These are phyloP conservation scores for Shiraia sp. DNA, from an alignment of 2,329 filamentous ascomycete species.

Conservation along the genomic window DNA sequence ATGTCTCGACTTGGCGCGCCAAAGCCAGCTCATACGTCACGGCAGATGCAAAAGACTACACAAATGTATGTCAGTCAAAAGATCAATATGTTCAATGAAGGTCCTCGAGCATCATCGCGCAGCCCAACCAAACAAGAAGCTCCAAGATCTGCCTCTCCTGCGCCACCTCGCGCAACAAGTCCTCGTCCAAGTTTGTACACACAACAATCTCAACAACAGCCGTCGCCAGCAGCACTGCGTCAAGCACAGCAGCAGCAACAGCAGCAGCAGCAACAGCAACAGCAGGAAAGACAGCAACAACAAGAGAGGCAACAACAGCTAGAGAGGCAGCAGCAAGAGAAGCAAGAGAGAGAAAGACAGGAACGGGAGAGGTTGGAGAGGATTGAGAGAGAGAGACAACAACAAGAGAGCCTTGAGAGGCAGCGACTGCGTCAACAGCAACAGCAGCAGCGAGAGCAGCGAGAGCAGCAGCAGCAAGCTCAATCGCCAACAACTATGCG, in stretches of 20 bases:
- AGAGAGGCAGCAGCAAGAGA: too few species aligned
- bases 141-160: conserved; percentile 65
- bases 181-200: conserved; percentile 62
- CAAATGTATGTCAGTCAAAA: conserved; percentile 86
- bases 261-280: conserved; percentile 13
- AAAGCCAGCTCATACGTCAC: conserved; percentile 87
- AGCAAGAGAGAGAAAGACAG: too few species aligned
- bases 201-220: conserved; percentile 10
- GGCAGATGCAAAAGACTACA: conserved; percentile 93
- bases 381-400: too few species aligned
- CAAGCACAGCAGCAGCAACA: conserved; percentile 9
- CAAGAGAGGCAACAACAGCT: conserved; percentile 37
- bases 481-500: too few species aligned
- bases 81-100: conserved; percentile 70
- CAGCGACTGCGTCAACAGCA: conserved; percentile 48
- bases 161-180: conserved; percentile 60
- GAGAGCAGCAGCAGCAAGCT: too few species aligned
- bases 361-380: too few species aligned
- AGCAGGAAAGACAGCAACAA: conserved; percentile 14
- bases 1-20: conserved; percentile 84
- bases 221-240: conserved; percentile 18
- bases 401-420: too few species aligned
- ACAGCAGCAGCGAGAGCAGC: conserved; percentile 47
- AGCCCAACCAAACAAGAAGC: conserved; percentile 51
- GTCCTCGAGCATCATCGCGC: conserved; percentile 62